A percentile compares a stretch with the other conserved stretches of the same genome.
Conservation (phyloP, 352 stramenopile species). For the Globisporangium nagaii region DNA sequence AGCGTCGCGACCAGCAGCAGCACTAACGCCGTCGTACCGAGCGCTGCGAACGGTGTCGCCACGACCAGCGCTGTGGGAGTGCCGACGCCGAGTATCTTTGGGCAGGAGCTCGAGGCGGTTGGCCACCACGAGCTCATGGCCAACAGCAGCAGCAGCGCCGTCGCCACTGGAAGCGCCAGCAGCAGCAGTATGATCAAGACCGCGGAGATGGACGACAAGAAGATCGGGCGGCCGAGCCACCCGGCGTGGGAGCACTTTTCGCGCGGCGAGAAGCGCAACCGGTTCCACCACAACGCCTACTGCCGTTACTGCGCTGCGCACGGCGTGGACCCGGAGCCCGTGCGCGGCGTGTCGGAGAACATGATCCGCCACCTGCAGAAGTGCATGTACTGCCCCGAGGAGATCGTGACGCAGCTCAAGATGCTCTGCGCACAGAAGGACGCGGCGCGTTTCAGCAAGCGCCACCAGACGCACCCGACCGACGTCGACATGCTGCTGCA, state of each 20-base stretch:
- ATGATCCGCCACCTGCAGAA: slow-evolving; percentile 84
- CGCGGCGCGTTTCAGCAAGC: slow-evolving; percentile 66
- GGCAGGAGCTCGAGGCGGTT: slow-evolving; percentile 12
- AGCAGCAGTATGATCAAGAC: too few relatives aligned
- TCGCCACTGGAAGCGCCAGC: too few relatives aligned
- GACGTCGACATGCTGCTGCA: slow-evolving; percentile 36
- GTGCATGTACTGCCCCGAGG: slow-evolving; percentile 63
- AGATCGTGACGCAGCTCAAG: slow-evolving; percentile 63
- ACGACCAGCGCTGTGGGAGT: not conserved
- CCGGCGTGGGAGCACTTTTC: slow-evolving; percentile 76
- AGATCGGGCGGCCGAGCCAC: slow-evolving; percentile 63
- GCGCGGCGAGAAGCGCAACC: slow-evolving; percentile 73
- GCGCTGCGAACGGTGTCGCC: not conserved
- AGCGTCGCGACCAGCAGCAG: slow-evolving; percentile 7
- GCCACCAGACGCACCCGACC: slow-evolving; percentile 35
- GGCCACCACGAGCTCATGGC: slow-evolving; percentile 7
- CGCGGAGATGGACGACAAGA: slow-evolving; percentile 58
- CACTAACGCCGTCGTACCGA: not conserved
- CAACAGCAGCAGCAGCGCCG: not conserved
- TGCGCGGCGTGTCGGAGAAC: slow-evolving; percentile 72
- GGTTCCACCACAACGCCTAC: slow-evolving; percentile 79
- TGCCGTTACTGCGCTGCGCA: slow-evolving; percentile 65
- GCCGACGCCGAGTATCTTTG: slow-evolving; percentile 10
- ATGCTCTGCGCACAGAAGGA: slow-evolving; percentile 66
- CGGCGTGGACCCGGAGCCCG: slow-evolving; percentile 31